Base-by-base conservation (phyloP, 2,329 filamentous ascomycete genomes). In the Lachnellula subtilissima region DNA sequence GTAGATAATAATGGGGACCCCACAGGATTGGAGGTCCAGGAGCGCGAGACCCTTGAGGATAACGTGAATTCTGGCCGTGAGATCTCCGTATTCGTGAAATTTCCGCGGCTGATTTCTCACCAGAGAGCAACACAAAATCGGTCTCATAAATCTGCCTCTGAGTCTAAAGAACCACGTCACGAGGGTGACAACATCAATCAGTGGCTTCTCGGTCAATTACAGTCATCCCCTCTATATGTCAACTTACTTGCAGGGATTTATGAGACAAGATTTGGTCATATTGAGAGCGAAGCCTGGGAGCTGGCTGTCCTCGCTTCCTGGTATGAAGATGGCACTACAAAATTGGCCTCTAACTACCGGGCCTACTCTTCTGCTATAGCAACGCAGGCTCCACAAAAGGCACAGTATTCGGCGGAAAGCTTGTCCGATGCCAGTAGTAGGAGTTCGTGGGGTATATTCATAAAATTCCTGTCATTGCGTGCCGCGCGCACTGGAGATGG, bases 1-100 rank as follows among this genome's bases (percentile, higher is more conserved):
- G 55, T 67, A 4, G 63, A 68, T 39, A 57, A 66, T 12, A 43
- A 58, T 43, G 64, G 58, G 7, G 53, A 66, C 1, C 63, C 63
- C 4, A 58, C 56, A 2, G 42, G 52, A 28, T 53, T 65, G 9
- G 28, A 54, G 14, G 50, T 4, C 8, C 43, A 49, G 15, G 62
- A 61, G 17, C 36, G 50, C 28, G 19, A 4, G 3, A n/a, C 35
- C 15, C 57, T 60, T 37, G 36, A 15, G 6, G 39, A 39, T 2
- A 48, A 53, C 22, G 11, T 61, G n/a, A 51, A 54, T 19, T 25
- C 52, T 15, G 15, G 39, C 7, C 35, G 47, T 6, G 48, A 55
- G 6, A 53, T 19, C 5, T 65, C 64, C 32, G 61, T 64, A 47
- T 64, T 59, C 54, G 54, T 62, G 8, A 60, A 64, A 40, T 61